Evolutionary conservation across 192 early-diverging fungal genomes (phyloP).

Genomic region (Coemansia sp.): DNA sequence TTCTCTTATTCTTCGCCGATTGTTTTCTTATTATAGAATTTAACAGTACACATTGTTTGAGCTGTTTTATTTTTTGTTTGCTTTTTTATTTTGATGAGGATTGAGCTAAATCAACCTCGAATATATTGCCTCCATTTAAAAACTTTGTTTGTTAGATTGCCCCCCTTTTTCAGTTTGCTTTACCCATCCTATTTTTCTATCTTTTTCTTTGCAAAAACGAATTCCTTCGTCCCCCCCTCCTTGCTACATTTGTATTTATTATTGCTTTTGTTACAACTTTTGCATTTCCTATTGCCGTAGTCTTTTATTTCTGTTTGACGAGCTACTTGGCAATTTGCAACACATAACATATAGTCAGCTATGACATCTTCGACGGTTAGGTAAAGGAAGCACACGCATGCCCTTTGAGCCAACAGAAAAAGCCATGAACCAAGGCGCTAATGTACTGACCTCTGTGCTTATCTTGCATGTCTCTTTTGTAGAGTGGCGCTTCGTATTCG

Average conservation of each 20-base stretch:
- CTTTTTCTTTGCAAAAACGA: background rate
- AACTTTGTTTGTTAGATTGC: background rate
- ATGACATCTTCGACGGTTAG: slow-evolving; percentile 45
- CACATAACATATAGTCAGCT: background rate
- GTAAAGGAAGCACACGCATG: slow-evolving; percentile 6
- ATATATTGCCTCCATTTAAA: too few species aligned
- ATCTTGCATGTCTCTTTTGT: background rate
- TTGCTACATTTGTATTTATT: slow-evolving; percentile 3
- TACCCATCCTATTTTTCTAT: background rate
- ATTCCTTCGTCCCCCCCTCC: background rate
- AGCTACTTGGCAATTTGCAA: slow-evolving; percentile 6
- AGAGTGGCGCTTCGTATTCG: slow-evolving; percentile 53
- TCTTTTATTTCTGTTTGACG: too few species aligned
- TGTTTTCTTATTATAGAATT: background rate
- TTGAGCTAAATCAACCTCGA: background rate
- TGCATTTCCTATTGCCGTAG: slow-evolving; percentile 11
- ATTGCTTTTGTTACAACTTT: background rate
- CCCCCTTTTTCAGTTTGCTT: background rate
- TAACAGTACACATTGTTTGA: background rate
- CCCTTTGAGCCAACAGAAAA: background rate
- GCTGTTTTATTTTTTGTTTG: background rate
- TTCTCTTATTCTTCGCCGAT: background rate
- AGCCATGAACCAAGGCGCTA: background rate
- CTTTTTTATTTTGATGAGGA: background rate
- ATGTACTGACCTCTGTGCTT: background rate